Evolutionary conservation across 208 protist genomes (phyloP), one percentile per base, ranked within the genome.

Genomic region (Crithidia expoeki): DNA sequence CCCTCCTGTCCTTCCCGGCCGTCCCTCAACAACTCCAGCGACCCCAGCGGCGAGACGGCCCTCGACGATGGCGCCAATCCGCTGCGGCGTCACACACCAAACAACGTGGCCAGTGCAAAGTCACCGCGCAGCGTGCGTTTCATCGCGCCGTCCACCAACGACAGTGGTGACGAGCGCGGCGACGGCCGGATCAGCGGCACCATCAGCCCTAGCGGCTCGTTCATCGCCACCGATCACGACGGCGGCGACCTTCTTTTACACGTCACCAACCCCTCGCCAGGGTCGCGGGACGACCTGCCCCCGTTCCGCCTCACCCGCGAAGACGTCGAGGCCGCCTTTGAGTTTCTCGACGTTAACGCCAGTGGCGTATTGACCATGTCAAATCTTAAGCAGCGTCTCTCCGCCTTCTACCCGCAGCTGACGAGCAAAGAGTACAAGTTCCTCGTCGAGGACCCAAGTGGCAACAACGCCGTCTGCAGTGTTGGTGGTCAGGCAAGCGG

Each of bases 361-460:
- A 94, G 84, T 53, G 93, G 89, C 2, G 44, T 83, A 14, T 69
- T 98, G 44, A 96, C 83, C n/a, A 87, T 89, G 32, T 75, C 76
- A n/a, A 86, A 89, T 46, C 79, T 98, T 11, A 97, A 97, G 82
- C 68, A 78, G 30, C 83, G 94, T 19, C 85, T 98, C 65, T 89
- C 87, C 28, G 90, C 92, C 32, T 98, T 98, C 68, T 98, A 96
- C 70, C 95, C 94, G 5, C 79, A 96, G 47, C 77, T 98, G 72
- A 95, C 93, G 12, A 94, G 74, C 62, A 95, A 93, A 59, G 96
- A 98, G 74, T 97, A 95, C 81, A 86, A 93, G 34, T 98, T 98
- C 63, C 81, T 98, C 17, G 81, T 98, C 27, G 89, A 87, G 34
- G 92, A 98, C 55, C 75, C 81, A 14, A 71, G 49, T 40, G 63